Evolutionary conservation across 2,329 filamentous ascomycete genomes (phyloP), one percentile per base, ranked within the genome.

Genomic region (Aspergillus amoenus): DNA sequence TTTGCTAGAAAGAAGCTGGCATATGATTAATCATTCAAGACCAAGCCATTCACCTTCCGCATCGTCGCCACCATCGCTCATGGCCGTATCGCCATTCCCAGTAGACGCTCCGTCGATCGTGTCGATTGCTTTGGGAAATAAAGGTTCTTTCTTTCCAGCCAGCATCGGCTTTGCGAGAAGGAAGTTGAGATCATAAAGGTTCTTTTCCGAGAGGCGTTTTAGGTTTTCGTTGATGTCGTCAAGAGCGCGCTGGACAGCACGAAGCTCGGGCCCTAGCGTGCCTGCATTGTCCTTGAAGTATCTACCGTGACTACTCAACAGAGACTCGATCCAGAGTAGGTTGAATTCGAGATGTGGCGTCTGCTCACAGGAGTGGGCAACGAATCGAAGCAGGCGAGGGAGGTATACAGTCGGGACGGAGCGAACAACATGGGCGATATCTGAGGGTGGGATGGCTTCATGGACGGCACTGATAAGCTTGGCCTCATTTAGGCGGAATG

Each of bases 341-440:
- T 94, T 96, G 76, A 97, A 95, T 76, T 99, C 94, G 4, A 99
- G 83, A 78, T 97, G 93, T 2, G 93, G 93, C 2, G 89, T 93
- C 70, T 93, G 87, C 67, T 97, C 93, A 1, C 91, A 90, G 68
- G 96, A 90, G 9, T 88, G 83, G 2, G 92, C 92, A 6, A 97
- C 89, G 64, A 96, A 96, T 45, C 91, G 88, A 49, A 99, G 81
- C 12, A 97, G 79, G 3, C 91, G 86, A 27, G 89, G 85, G 5
- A 99, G 86, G 73, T 99, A 99, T 27, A 97, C 89, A 0, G 84
- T 82, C 1, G 94, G 94, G 39, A 97, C 78, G 32, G 89, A 85
- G 52, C 85, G 86, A 22, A 96, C 90, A 0, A 96, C 87, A 8
- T 96, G 84, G 0, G 84, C 70, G 46, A 97, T 89, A 63, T 93